phyloP scores from a whole-genome alignment of 139 green algal genomes.

The Micractinium conductrix region DNA sequence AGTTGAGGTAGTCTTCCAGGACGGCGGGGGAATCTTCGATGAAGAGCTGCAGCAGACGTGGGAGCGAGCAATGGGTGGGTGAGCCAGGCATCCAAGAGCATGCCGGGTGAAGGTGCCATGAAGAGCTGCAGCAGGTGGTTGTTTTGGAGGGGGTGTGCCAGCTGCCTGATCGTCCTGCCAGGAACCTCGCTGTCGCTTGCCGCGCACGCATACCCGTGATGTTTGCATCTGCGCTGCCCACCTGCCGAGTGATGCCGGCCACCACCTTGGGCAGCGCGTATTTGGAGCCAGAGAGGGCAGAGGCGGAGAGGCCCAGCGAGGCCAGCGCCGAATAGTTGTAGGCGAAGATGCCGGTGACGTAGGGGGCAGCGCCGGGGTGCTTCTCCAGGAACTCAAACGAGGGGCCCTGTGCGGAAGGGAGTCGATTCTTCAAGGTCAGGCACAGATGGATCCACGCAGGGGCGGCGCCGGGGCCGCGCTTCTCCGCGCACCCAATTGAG shows the following conservation, averaged over 20 bases:
- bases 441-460: no score
- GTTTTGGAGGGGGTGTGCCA: no score
- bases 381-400: constrained; percentile 51
- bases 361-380: constrained; percentile 36
- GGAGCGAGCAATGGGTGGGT: no score
- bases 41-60: no score
- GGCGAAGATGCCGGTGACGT: constrained; percentile 44
- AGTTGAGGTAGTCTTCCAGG: constrained; percentile 41
- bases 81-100: no score
- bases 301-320: constrained; percentile 49
- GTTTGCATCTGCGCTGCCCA: no score
- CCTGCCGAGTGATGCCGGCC: constrained; percentile 46
- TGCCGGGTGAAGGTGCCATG: no score
- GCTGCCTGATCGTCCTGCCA: no score
- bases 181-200: no score
- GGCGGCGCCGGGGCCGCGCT: background rate
- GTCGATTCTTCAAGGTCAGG: background rate
- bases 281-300: constrained; percentile 47
- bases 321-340: constrained; percentile 58
- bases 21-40: constrained; percentile 36
- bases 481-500: no score
- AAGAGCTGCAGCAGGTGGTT: no score
- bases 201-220: no score
- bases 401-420: constrained; percentile 18
- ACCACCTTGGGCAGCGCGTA: constrained; percentile 55